A percentile compares a stretch with the other conserved stretches of the same genome.
These are phyloP conservation scores for Hypoxylon sp. DNA, from an alignment of 2,329 filamentous ascomycete genomes.

Conservation along the genomic window DNA sequence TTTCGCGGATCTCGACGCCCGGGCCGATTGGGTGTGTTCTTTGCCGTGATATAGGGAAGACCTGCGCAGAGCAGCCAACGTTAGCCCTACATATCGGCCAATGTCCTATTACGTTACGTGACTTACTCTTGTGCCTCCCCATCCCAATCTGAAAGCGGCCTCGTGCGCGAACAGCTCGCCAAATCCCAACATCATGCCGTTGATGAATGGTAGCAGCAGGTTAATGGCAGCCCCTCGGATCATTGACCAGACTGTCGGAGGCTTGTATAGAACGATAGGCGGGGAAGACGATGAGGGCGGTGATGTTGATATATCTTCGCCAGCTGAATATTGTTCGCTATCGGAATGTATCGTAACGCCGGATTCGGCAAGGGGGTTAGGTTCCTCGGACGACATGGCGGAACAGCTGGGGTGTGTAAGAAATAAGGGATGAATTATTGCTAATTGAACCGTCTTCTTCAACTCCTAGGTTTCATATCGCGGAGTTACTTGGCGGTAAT, in stretches of 20 bases:
- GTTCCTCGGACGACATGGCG: slow-evolving; percentile 68
- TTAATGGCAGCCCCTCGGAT: slow-evolving; percentile 94
- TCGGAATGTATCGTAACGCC: slow-evolving; percentile 85
- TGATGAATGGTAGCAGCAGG: slow-evolving; percentile 93
- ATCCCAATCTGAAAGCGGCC: slow-evolving; percentile 91
- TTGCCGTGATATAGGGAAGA: slow-evolving; percentile 73
- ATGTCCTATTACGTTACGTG: neutral
- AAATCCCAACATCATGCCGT: slow-evolving; percentile 98
- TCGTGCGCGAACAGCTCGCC: slow-evolving; percentile 98
- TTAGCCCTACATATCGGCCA: slow-evolving; percentile 1
- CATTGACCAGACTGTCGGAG: slow-evolving; percentile 88
- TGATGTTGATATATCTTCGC: slow-evolving; percentile 73
- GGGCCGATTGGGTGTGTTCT: slow-evolving; percentile 79
- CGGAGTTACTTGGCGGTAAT: neutral
- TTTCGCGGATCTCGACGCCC: slow-evolving; percentile 84
- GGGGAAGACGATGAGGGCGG: slow-evolving; percentile 74
- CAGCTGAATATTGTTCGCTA: slow-evolving; percentile 84
- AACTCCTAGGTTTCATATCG: slow-evolving; percentile 18
- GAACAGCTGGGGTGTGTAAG: slow-evolving; percentile 3
- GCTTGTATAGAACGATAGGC: slow-evolving; percentile 87
- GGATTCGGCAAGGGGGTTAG: slow-evolving; percentile 75
- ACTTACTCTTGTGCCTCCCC: slow-evolving; percentile 91
- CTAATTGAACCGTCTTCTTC: neutral
- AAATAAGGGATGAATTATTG: neutral
- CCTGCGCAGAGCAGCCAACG: slow-evolving; percentile 55